A percentile compares a stretch with the other conserved stretches of the same genome.
These are phyloP conservation scores for Chaetomium sp. DNA, from an alignment of 2,329 filamentous ascomycete genomes.

Conservation along the genomic window DNA sequence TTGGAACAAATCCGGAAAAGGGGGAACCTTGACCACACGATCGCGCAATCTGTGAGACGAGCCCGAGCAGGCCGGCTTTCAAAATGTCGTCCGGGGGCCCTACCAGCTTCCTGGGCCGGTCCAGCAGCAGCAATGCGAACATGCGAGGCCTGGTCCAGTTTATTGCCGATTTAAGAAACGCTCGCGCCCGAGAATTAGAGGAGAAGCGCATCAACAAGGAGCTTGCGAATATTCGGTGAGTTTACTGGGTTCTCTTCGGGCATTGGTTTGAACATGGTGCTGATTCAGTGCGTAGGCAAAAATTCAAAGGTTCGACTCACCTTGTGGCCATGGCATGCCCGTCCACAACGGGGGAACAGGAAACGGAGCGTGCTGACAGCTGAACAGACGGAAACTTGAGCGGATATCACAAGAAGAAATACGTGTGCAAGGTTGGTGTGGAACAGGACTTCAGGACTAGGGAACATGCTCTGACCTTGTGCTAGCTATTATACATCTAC, in stretches of 20 bases:
- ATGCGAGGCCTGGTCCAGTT: conserved; percentile 91
- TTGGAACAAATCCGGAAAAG: not conserved
- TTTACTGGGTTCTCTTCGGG: not conserved
- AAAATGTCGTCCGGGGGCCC: conserved; percentile 51
- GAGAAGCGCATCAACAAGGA: conserved; percentile 99
- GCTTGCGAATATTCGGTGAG: conserved; percentile 85
- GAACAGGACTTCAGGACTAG: not conserved
- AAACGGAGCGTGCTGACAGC: too few species aligned
- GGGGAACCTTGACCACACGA: not conserved
- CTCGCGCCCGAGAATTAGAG: conserved; percentile 87
- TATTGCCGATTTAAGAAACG: conserved; percentile 93
- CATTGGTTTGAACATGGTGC: not conserved
- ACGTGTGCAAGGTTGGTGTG: conserved; percentile 79
- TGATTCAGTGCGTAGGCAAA: conserved; percentile 52
- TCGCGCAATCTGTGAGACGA: not conserved
- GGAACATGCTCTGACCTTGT: conserved; percentile 21
- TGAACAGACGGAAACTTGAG: conserved; percentile 70
- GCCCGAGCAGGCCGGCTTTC: conserved; percentile 1
- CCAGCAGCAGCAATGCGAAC: conserved; percentile 57
- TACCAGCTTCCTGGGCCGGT: conserved; percentile 57
- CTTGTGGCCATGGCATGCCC: not conserved
- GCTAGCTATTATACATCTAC: conserved; percentile 87
- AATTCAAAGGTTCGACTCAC: conserved; percentile 68
- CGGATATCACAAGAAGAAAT: conserved; percentile 99
- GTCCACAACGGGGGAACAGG: not conserved